Evolutionary conservation across 1,139 yeast genomes (phyloP), one percentile per base, ranked within the genome.

Genomic region (Geotrichum restrictum): DNA sequence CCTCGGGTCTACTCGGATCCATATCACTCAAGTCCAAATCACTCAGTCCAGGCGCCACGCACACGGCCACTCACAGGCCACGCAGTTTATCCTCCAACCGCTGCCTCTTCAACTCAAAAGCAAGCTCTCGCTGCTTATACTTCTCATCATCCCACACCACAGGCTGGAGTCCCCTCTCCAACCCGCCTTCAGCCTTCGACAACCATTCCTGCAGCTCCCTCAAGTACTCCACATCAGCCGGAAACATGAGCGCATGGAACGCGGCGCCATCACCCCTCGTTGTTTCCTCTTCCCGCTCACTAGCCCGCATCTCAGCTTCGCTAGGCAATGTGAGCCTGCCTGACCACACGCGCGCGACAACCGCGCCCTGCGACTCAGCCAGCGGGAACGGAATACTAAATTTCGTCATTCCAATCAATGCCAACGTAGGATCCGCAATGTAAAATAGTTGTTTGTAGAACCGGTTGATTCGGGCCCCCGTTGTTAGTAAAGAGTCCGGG

Each of bases 321-420:
- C 71, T 38, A 0, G 86, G 85, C 3, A 81, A 64, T 8, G 59
- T 45, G 10, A 80, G 63, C 38, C 76, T 69, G 1, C 79, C 78
- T 3, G 75, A 66, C 72, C 80, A 81, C 3, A 81, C 75, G 58
- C 84, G 74, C 10, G 82, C 78, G 37, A 81, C 68, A 61, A 79
- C 74, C 3, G 80, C 74, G 1, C 79, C 83, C 61, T 82, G 87
- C 10, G 79, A 66, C 62, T 83, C 88, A 1, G 83, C 74, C 2
- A 77, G 63, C 46, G 84, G 78, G 58, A 83, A 78, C 1, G 88
- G 86, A 14, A 82, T 71, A 14, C 80, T 77, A 57, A 74, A 72
- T 56, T 78, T 71, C 11, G 81, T 78, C 52, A 79, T 67, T 1
- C 81, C 78, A 27, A 79, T 70, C 43, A 82, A 70, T 1, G 79